A percentile compares a stretch with the other conserved stretches of the same genome.
Conservation (phyloP, 108 stramenopile genomes). For the Nannochloropsis salina region DNA sequence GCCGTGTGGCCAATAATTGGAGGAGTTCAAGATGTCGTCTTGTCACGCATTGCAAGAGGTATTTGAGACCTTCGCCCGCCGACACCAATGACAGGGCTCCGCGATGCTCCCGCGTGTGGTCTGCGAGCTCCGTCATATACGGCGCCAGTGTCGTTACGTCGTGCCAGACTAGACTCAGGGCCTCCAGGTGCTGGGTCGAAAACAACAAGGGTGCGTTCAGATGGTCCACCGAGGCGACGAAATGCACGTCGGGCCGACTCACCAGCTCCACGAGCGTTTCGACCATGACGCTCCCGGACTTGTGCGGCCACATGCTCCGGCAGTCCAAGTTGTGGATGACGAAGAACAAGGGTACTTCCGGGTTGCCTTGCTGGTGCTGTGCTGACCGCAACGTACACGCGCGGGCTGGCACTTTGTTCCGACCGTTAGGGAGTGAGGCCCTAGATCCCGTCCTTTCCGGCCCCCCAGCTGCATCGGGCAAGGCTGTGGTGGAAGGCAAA, state of each 20-base stretch:
- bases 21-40: not conserved
- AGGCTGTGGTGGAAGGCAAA: not conserved
- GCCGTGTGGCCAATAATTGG: not conserved
- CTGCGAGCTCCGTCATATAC: not conserved
- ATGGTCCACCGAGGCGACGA: not conserved
- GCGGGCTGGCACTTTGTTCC: not conserved
- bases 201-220: not conserved
- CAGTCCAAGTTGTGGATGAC: not conserved
- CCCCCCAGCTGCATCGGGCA: not conserved
- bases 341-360: not conserved
- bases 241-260: not conserved
- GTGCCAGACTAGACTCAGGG: not conserved
- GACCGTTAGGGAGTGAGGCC: not conserved
- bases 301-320: not conserved
- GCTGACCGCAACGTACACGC: not conserved
- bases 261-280: not conserved
- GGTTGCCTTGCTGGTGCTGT: conserved; percentile 10
- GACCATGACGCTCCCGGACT: not conserved
- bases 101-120: not conserved
- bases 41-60: conserved; percentile 15
- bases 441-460: not conserved
- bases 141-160: conserved; percentile 7
- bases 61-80: conserved; percentile 5
- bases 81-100: not conserved
- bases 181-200: not conserved